phyloP scores from a whole-genome alignment of 2,329 filamentous ascomycete genomes.

The Monosporascus sp. region DNA sequence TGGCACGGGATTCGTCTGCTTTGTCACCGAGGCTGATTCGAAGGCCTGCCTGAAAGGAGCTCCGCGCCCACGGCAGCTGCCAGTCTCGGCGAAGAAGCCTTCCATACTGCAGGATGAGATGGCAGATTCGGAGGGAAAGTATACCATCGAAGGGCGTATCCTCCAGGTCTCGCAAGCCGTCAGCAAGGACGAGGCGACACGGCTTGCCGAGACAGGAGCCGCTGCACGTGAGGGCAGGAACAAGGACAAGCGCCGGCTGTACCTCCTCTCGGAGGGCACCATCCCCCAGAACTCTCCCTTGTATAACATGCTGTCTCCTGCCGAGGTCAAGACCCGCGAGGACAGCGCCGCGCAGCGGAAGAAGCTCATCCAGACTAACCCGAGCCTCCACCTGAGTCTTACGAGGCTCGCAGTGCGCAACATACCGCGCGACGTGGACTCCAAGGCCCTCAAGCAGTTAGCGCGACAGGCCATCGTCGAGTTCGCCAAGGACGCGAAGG shows the following conservation, averaged over 20 bases:
- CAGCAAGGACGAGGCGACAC: constrained; percentile 71
- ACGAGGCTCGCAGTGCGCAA: constrained; percentile 90
- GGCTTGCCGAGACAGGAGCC: constrained; percentile 67
- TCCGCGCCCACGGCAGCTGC: constrained; percentile 49
- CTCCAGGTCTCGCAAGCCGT: constrained; percentile 82
- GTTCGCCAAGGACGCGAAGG: constrained; percentile 85
- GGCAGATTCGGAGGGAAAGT: constrained; percentile 73
- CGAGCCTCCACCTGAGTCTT: constrained; percentile 79
- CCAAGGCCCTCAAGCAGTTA: constrained; percentile 85
- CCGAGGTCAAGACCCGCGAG: constrained; percentile 83
- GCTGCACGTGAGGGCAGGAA: constrained; percentile 59
- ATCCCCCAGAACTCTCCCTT: constrained; percentile 73
- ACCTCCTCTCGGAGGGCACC: constrained; percentile 79
- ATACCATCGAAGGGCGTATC: constrained; percentile 85
- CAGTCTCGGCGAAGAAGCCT: constrained; percentile 52
- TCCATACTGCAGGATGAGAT: constrained; percentile 86
- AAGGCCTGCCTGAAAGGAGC: constrained; percentile 70
- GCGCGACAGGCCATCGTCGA: constrained; percentile 90
- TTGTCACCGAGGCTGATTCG: constrained; percentile 71
- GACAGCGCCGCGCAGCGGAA: constrained; percentile 82
- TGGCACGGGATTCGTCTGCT: constrained; percentile 93
- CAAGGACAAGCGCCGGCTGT: constrained; percentile 86
- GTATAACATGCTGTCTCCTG: constrained; percentile 67
- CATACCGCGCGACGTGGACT: constrained; percentile 73
- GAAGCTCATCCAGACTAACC: constrained; percentile 85